Percentiles rank a stretch among this genome's conserved stretches.
Evolutionary conservation across 2,329 filamentous ascomycete genomes (phyloP).

Genomic region (Boeremia lycopersici): DNA sequence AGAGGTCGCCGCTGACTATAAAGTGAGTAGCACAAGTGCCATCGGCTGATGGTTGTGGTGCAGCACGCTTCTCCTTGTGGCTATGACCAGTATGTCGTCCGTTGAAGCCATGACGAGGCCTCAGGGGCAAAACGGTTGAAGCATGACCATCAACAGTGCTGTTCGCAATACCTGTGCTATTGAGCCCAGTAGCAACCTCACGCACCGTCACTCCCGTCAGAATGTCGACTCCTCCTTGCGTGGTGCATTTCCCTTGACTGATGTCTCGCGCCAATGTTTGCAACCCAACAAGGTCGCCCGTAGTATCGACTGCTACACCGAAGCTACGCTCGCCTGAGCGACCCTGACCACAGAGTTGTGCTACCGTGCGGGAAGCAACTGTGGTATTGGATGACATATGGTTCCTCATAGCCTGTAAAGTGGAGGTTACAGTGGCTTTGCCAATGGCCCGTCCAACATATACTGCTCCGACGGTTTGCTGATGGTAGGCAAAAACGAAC

Average conservation of each 20-base stretch:
- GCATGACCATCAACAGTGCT: background rate
- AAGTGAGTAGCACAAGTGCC: background rate
- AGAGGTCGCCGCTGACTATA: background rate
- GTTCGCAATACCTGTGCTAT: background rate
- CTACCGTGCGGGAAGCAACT: background rate
- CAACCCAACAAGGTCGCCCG: background rate
- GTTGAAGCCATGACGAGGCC: background rate
- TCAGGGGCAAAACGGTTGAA: background rate
- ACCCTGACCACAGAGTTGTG: background rate
- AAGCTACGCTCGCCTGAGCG: background rate
- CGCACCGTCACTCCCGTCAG: background rate
- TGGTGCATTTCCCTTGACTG: background rate
- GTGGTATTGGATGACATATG: background rate
- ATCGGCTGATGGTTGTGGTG: background rate
- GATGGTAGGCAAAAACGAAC: background rate
- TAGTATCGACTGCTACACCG: background rate
- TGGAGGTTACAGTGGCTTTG: background rate
- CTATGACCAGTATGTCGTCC: background rate
- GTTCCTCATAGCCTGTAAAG: background rate
- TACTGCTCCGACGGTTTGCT: background rate
- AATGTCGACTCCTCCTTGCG: background rate
- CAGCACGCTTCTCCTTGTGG: background rate
- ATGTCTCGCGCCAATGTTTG: background rate
- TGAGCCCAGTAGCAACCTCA: background rate
- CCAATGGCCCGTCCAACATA: background rate